Base-by-base conservation (phyloP, 2,329 filamentous ascomycete genomes). In the Pestalotiopsis sp. region DNA sequence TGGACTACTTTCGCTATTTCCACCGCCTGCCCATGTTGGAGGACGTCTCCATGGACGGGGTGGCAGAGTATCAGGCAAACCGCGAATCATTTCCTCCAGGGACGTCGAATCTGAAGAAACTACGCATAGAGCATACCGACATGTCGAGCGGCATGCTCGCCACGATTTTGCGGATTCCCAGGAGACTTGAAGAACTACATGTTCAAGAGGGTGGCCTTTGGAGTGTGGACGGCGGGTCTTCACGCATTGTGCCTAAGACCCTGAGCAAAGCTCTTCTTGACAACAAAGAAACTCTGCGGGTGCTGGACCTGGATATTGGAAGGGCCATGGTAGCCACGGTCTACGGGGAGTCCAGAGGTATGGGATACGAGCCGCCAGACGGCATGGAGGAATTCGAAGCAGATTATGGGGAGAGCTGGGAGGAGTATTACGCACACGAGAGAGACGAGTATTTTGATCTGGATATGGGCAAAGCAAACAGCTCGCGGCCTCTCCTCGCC, bases 271-370 rank as follows among this genome's bases (percentile, higher is more conserved):
- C 60, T n/a, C 36, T 63, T 20, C 36, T 63, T 20, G 60, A 45
- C 9, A 31, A 63, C 31, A 45, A 41, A 13, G 38, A 45, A 17
- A 63, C 60, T 36, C 38, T 63, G 36, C 14, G 60, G 20, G 60
- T 63, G 13, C 60, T 63, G 31, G 60, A 63, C 31, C 60, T 63
- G n/a, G 60, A 63, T 36, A 3, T n/a, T 38, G 60, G 31, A 20
- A 45, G 31, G 31, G 13, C 5, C 36, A 3, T 45, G 12, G 17
- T 36, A 4, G 13, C n/a, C 12, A 40, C 14, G 20, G 20, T 38
- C 38, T n/a, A 4, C 4, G 20, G n/a, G 7, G 27, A 4, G 0
- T 14, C 31, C 20, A 27, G 25, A 59, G 27, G 27, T 27, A 36
- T 36, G 27, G 23, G 27, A 14, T 59, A 59, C 57, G 27, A 59